phyloP scores from a whole-genome alignment of 208 protist species.

The Lotmaria passim region DNA sequence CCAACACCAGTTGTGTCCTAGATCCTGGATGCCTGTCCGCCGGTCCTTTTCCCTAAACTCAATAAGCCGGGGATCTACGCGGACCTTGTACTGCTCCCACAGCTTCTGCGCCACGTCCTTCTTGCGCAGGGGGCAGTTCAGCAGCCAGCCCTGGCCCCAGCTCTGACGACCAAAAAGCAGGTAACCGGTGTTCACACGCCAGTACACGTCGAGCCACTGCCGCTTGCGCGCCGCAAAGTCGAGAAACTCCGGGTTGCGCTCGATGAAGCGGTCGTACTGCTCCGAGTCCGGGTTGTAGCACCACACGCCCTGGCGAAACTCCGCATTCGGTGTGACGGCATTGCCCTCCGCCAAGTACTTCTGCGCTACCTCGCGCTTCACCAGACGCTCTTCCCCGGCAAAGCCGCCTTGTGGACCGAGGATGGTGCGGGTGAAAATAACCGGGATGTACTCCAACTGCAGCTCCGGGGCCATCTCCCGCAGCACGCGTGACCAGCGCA shows the following conservation, averaged over 20 bases:
- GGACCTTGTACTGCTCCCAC: constrained; percentile 94
- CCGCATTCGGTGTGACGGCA: constrained; percentile 63
- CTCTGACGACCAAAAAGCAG: constrained; percentile 88
- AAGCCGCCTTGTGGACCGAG: constrained; percentile 90
- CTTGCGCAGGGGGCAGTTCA: constrained; percentile 91
- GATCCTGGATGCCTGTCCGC: constrained; percentile 88
- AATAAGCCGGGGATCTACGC: constrained; percentile 84
- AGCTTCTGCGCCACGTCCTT: constrained; percentile 90
- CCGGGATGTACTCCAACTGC: constrained; percentile 88
- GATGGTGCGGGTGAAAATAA: constrained; percentile 89
- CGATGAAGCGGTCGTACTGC: constrained; percentile 86
- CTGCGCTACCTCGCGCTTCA: constrained; percentile 86
- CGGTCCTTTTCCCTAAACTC: constrained; percentile 90
- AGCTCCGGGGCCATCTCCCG: constrained; percentile 88
- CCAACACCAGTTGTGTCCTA: constrained; percentile 94
- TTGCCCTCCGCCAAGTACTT: constrained; percentile 83
- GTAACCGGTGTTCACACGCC: constrained; percentile 93
- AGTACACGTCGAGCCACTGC: constrained; percentile 94
- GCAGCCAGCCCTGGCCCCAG: constrained; percentile 88
- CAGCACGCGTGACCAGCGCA: constrained; percentile 66
- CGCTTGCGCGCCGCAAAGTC: constrained; percentile 92
- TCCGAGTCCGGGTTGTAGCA: constrained; percentile 91
- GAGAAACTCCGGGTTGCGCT: constrained; percentile 89
- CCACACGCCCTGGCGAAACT: constrained; percentile 84
- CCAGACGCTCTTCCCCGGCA: constrained; percentile 89